Evolutionary conservation across 176 grass and related monocot species (phyloP).

Genomic region (bread wheat (Triticum aestivum)): IWGSC_CS_RefSeq_v2.1 NC_057809.1:182720481-182720980

Average conservation of each 20-base stretch:
- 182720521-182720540: conserved; percentile 52
- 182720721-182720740: not conserved
- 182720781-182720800: conserved; percentile 3
- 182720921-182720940: conserved; percentile 16
- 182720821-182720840: not conserved
- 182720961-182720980: conserved; percentile 17
- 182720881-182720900: not conserved
- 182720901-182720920: conserved; percentile 9
- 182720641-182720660: conserved; percentile 50
- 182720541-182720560: conserved; percentile 56
- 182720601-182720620: conserved; percentile 34
- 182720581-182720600: conserved; percentile 46
- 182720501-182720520: conserved; percentile 52
- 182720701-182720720: conserved; percentile 45
- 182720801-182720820: not conserved
- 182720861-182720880: conserved; percentile 17
- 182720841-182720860: conserved; percentile 21
- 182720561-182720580: conserved; percentile 48
- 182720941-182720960: not conserved
- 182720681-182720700: conserved; percentile 44
- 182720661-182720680: conserved; percentile 44
- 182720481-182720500: conserved; percentile 34
- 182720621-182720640: conserved; percentile 49
- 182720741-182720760: conserved; percentile 10
- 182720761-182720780: conserved; percentile 1